phyloP scores from a whole-genome alignment of 768 basidiomycete species.

The Leccinellum albellum region DNA sequence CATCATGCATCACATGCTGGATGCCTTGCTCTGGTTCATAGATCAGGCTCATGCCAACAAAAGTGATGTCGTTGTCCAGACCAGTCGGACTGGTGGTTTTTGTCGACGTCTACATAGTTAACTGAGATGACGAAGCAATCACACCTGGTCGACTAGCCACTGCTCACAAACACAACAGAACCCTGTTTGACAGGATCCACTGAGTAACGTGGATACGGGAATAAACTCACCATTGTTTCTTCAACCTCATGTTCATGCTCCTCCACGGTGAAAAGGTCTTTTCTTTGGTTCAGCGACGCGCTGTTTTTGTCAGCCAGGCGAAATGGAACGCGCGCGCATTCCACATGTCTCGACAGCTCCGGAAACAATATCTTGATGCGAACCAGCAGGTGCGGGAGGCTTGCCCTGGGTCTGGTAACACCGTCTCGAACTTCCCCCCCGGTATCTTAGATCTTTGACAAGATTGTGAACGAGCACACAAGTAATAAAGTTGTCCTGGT shows the following conservation, averaged over 20 bases:
- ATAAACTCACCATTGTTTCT: neutral
- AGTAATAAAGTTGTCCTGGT: constrained; percentile 60
- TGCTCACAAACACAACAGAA: no score
- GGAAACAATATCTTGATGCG: constrained; percentile 43
- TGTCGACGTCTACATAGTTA: no score
- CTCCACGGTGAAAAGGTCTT: constrained; percentile 7
- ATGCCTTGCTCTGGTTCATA: neutral
- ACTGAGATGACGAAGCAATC: neutral
- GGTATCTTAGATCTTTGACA: constrained; percentile 33
- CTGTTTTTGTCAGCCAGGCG: constrained; percentile 16
- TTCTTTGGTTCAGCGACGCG: constrained; percentile 2
- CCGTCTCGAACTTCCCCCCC: neutral
- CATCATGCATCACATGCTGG: neutral
- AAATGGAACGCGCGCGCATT: constrained; percentile 30
- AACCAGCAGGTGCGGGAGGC: constrained; percentile 37
- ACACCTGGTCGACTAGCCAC: no score
- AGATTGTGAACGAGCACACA: constrained; percentile 27
- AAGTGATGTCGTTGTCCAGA: neutral
- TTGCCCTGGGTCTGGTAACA: neutral
- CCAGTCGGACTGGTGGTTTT: neutral
- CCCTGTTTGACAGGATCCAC: no score
- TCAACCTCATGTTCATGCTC: constrained; percentile 8
- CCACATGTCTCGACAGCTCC: constrained; percentile 36
- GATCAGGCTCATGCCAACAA: neutral
- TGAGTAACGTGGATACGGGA: neutral